Base-by-base conservation (phyloP, 2,329 filamentous ascomycete species). In the Parasarocladium wereldwijsianum region DNA sequence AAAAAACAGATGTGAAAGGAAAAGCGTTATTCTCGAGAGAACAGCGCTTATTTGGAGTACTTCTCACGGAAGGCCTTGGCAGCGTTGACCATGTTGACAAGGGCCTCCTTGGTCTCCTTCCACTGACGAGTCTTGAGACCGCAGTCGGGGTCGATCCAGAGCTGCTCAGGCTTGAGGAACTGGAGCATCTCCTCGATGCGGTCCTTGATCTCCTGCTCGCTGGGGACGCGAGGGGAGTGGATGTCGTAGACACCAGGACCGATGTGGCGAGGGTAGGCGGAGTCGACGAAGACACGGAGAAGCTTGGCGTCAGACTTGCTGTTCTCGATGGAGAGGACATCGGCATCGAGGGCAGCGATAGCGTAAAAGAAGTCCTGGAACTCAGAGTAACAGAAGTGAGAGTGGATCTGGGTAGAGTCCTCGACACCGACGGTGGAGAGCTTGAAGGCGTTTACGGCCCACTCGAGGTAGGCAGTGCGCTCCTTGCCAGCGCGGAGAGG, bases 281-380 rank as follows among this genome's bases (percentile, higher is more conserved):
- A 82, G 58, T 96, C 87, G 46, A 94, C 83, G 55, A 98, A 98
- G 60, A 98, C 90, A 65, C 87, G 81, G 55, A 98, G 80, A 45
- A 98, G 78, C 80, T 98, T 98, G 55, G 90, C 90, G 52, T 98
- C 90, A 48, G 83, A 93, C 80, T 98, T 98, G 80, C 82, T 92
- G 83, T 98, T 98, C 79, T 98, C 90, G 48, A 98, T 98, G 54
- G 83, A 93, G 50, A 98, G 77, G 40, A 98, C 90, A 62, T 98
- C 90, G 40, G 90, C 87, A 56, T 98, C 90, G 41, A 98, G 79
- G 38, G 90, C 87, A 42, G 90, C 84, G 48, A 98, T 98, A 64
- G 90, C 90, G 65, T 96, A 84, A 85, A 98, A 98, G 75, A 98
- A 98, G 71, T 98, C 90, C 68, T 98, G 90, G 83, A 98, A 98